Conservation (phyloP, 73 alveolate species). For the Tetrahymena borealis region DNA sequence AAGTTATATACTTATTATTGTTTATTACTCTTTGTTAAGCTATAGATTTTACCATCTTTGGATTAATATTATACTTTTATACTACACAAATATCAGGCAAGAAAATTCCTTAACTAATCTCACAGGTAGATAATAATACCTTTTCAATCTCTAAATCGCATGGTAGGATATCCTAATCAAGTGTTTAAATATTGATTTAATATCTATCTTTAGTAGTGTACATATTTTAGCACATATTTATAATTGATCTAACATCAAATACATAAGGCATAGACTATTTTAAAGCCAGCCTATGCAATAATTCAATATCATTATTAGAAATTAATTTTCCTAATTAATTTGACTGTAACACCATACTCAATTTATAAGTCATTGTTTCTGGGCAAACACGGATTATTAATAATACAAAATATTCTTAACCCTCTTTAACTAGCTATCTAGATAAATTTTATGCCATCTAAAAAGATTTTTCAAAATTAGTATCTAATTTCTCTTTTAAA, state of each 20-base stretch:
- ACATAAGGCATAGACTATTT: not conserved
- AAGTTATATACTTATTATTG: not conserved
- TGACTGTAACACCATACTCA: not conserved
- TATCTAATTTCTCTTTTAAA: not conserved
- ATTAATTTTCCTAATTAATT: not conserved
- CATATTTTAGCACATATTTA: not conserved
- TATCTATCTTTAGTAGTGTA: not conserved
- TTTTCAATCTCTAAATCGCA: not conserved
- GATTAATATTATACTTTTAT: not conserved
- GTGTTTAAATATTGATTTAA: not conserved
- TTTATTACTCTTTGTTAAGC: not conserved
- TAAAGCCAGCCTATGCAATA: not conserved
- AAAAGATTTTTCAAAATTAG: not conserved
- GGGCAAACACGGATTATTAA: not conserved
- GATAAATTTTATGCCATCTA: not conserved
- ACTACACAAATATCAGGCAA: not conserved
- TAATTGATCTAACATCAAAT: not conserved
- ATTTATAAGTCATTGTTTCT: not conserved
- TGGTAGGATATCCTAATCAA: not conserved
- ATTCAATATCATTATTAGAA: not conserved
- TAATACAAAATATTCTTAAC: not conserved
- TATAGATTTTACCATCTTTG: not conserved
- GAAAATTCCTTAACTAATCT: not conserved
- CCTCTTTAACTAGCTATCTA: not conserved
- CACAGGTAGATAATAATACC: not conserved